Evolutionary conservation across 192 early-diverging fungal species (phyloP).

Genomic region (Coemansia sp.): DNA sequence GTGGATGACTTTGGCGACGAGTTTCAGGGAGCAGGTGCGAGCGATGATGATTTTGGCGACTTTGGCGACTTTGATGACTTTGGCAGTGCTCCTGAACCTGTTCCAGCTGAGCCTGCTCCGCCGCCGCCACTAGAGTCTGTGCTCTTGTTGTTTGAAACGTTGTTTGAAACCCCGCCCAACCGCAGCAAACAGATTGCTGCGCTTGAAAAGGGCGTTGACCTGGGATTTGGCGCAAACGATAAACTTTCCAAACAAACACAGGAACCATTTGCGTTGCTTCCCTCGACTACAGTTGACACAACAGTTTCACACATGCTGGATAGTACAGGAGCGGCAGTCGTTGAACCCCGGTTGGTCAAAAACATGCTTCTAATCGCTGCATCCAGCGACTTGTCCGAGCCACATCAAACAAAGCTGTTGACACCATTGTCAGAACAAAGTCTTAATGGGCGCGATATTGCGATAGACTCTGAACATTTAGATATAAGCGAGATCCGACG

Average conservation of each 20-base stretch:
- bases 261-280: too few relatives aligned
- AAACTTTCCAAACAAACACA: too few relatives aligned
- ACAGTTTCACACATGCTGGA: too few relatives aligned
- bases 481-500: constrained; percentile 16
- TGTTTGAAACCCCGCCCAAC: constrained; percentile 10
- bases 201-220: constrained; percentile 11
- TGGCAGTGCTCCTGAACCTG: constrained; percentile 1
- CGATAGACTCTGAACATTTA: background rate
- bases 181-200: constrained; percentile 4
- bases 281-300: too few relatives aligned
- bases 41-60: constrained; percentile 20
- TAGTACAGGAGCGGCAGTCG: background rate
- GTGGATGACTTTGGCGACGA: constrained; percentile 24
- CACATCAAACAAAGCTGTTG: too few relatives aligned
- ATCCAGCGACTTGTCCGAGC: background rate
- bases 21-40: too few relatives aligned
- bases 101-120: background rate
- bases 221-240: too few relatives aligned
- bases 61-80: constrained; percentile 28
- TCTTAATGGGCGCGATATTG: too few relatives aligned
- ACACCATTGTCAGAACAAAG: too few relatives aligned
- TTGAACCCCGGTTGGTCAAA: constrained; percentile 33
- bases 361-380: constrained; percentile 24
- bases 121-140: constrained; percentile 8
- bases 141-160: constrained; percentile 3